Base-by-base conservation (phyloP, 345 rosid genomes). In the Murraya koenigii region DNA sequence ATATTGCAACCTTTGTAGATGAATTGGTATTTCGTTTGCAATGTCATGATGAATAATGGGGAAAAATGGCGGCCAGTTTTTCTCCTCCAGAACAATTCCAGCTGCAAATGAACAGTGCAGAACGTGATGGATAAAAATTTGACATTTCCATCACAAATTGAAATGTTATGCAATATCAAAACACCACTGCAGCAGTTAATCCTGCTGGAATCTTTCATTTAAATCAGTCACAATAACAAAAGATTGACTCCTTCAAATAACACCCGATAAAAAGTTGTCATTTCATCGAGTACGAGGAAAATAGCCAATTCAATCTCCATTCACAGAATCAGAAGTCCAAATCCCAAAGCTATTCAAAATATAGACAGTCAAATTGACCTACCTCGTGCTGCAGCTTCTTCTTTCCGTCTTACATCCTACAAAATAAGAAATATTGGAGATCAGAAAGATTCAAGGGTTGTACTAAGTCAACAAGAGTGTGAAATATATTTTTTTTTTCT, bases 321-420 rank as follows among this genome's bases (percentile, higher is more conserved):
- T 71, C 36, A 52, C 28, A 52, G 23, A 52, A 4, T 71, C 36
- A 52, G 62, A 71, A 23, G 35, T 58, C 32, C 33, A 65, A 33
- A 69, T 8, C 63, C 62, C 47, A 41, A 49, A 36, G 71, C 55
- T 64, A n/a, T 33, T 60, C 39, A 58, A 69, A 49, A 35, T 39
- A 59, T 23, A 62, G 77, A 7, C 66, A 64, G 62, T n/a, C n/a
- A 67, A 47, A 62, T 22, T 38, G 54, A 77, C 54, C 56, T 87
- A 90, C 99, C 98, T 89, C 93, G 86, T 73, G 98, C 93, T 41
- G 94, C 94, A 82, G 99, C 99, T 78, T 97, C 98, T 90, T 97
- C 99, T 86, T 47, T 91, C 77, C 94, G 84, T 72, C 84, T 92
- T 78, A 97, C 83, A 0, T 91, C 99, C 99, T 97, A 83, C 63